Percentiles rank a stretch among this genome's conserved stretches.
phyloP scores from a whole-genome alignment of 495 filamentous ascomycete species.

The Penicillium bovifimosum region DNA sequence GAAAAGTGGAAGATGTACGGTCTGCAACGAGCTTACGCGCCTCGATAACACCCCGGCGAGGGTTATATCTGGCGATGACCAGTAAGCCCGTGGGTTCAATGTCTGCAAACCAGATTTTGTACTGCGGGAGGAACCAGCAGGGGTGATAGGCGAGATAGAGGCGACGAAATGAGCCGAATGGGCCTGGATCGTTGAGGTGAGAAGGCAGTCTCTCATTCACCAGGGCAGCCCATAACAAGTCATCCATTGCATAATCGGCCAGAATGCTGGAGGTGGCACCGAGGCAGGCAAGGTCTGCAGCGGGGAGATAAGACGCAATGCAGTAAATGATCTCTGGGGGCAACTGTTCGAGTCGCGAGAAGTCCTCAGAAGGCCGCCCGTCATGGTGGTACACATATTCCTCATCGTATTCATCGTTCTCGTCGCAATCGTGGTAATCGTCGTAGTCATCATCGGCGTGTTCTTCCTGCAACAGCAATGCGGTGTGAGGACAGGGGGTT shows the following conservation, averaged over 20 bases:
- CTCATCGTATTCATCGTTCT: neutral
- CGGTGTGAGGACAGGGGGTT: neutral
- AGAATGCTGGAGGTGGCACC: conserved; percentile 53
- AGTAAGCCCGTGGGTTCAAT: conserved; percentile 61
- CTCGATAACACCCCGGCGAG: conserved; percentile 67
- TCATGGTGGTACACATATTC: conserved; percentile 3
- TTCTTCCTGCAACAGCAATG: conserved; percentile 2
- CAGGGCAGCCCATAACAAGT: conserved; percentile 57
- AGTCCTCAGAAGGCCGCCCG: neutral
- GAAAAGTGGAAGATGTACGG: conserved; percentile 42
- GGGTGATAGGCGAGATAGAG: conserved; percentile 71
- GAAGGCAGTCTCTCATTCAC: conserved; percentile 58
- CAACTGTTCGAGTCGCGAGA: conserved; percentile 39
- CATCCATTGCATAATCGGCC: conserved; percentile 45
- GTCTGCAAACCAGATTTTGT: conserved; percentile 86
- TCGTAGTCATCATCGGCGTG: neutral
- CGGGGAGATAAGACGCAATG: conserved; percentile 56
- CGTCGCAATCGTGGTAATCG: no score
- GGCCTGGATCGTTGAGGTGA: conserved; percentile 41
- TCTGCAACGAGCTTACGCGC: conserved; percentile 71
- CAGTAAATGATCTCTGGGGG: conserved; percentile 59
- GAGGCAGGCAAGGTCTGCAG: conserved; percentile 49
- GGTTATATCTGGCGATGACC: conserved; percentile 67
- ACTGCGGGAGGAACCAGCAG: conserved; percentile 74
- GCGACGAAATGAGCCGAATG: conserved; percentile 56